Conservation (phyloP, 202 grass and related monocot genomes). For the Dendrocalamus latiflorus region DNA sequence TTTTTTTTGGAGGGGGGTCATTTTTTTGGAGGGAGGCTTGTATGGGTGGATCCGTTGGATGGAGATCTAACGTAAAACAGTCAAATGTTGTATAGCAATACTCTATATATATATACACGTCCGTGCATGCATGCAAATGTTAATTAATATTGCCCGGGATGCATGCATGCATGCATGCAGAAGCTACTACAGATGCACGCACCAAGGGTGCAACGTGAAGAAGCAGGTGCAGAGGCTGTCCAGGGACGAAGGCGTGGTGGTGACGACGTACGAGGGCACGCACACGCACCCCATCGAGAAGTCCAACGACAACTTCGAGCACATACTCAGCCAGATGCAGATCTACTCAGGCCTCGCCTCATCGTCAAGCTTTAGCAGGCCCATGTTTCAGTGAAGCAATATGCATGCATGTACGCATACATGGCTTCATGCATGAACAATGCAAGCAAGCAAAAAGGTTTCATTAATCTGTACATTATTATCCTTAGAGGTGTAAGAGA, state of each 20-base stretch:
- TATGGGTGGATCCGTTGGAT: too few relatives aligned
- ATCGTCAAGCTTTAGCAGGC: constrained; percentile 18
- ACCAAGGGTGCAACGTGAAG: constrained; percentile 85
- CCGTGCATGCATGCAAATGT: not conserved
- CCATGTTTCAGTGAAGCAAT: not conserved
- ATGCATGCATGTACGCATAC: not conserved
- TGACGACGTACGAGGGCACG: constrained; percentile 72
- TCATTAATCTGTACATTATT: constrained; percentile 21
- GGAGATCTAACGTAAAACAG: too few relatives aligned
- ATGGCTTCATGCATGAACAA: not conserved
- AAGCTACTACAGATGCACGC: constrained; percentile 88
- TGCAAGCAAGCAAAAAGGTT: not conserved
- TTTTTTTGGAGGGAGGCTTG: too few relatives aligned
- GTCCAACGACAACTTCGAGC: constrained; percentile 78
- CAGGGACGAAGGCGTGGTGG: constrained; percentile 57
- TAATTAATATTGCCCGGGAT: not conserved
- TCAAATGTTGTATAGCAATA: too few relatives aligned
- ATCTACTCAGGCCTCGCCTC: constrained; percentile 33
- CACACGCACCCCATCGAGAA: constrained; percentile 81
- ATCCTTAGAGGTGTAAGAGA: not conserved
- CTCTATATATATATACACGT: not conserved
- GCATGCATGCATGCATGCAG: constrained; percentile 18
- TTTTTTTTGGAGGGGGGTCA: too few relatives aligned
- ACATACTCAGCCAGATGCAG: constrained; percentile 79
- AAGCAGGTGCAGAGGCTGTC: constrained; percentile 80